Evolutionary conservation across 495 filamentous ascomycete species (phyloP).

Genomic region (Cercophora samala): DNA sequence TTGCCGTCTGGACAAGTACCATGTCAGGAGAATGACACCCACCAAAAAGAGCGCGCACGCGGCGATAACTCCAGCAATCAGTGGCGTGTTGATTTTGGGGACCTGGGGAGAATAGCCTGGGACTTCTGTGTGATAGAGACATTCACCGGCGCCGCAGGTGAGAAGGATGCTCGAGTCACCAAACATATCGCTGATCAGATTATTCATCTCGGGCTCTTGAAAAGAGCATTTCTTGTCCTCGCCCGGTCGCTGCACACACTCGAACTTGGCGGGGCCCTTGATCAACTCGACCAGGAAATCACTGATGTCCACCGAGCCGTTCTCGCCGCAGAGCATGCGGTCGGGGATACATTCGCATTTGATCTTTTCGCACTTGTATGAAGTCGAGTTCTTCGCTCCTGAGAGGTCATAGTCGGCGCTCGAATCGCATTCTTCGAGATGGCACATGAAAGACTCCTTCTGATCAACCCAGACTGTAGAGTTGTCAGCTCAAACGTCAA

Average conservation of each 20-base stretch:
- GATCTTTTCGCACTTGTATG: conserved; percentile 79
- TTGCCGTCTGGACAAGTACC: conserved; percentile 81
- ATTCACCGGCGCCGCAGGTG: conserved; percentile 82
- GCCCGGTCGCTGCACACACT: conserved; percentile 60
- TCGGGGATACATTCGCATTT: conserved; percentile 83
- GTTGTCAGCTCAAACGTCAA: conserved; percentile 37
- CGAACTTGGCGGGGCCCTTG: conserved; percentile 80
- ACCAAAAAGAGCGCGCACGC: conserved; percentile 84
- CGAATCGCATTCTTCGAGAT: conserved; percentile 75
- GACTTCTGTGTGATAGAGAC: conserved; percentile 84
- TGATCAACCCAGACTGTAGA: conserved; percentile 84
- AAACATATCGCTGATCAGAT: conserved; percentile 80
- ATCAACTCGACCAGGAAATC: conserved; percentile 81
- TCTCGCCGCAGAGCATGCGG: conserved; percentile 88
- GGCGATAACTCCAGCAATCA: conserved; percentile 93
- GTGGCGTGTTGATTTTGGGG: conserved; percentile 93
- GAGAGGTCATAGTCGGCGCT: conserved; percentile 61
- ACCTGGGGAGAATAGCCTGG: conserved; percentile 85
- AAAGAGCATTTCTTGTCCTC: conserved; percentile 69
- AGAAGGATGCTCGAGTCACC: conserved; percentile 86
- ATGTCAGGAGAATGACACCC: conserved; percentile 73
- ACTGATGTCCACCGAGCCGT: conserved; percentile 84
- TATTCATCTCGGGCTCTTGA: conserved; percentile 84
- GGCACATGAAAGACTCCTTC: conserved; percentile 93
- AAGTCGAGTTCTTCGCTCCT: conserved; percentile 64